Conservation (phyloP, 2,329 filamentous ascomycete species). For the Aspergillus ochraceoroseus region DNA sequence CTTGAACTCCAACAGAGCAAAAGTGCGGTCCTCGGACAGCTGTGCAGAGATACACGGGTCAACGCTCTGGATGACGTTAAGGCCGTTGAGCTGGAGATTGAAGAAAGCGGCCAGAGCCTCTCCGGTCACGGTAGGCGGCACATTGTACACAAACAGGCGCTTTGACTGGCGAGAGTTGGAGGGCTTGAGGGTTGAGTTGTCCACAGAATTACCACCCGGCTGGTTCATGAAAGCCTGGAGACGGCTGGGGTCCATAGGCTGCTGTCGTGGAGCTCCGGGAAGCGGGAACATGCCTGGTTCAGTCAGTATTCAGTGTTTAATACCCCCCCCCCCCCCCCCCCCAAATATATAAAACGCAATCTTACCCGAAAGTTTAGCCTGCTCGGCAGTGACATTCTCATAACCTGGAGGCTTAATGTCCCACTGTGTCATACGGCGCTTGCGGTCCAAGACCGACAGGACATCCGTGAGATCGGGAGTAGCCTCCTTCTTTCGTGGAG, state of each 20-base stretch:
- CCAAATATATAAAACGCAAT: background rate
- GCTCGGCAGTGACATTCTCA: conserved; percentile 95
- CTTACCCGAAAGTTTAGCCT: conserved; percentile 82
- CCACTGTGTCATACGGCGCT: conserved; percentile 94
- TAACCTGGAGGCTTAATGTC: conserved; percentile 98
- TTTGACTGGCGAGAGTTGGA: conserved; percentile 92
- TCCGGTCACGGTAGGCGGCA: conserved; percentile 68
- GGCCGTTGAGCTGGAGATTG: conserved; percentile 92
- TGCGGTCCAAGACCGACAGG: conserved; percentile 74
- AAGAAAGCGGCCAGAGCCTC: conserved; percentile 79
- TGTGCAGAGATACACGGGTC: conserved; percentile 84
- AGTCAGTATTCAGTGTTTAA: conserved; percentile 4
- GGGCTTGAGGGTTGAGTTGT: conserved; percentile 78
- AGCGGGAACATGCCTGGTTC: conserved; percentile 84
- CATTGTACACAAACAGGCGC: conserved; percentile 80
- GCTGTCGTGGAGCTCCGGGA: conserved; percentile 87
- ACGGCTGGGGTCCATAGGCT: conserved; percentile 90
- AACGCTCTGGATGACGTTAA: conserved; percentile 78
- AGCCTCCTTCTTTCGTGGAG: conserved; percentile 85
- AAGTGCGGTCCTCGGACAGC: conserved; percentile 70
- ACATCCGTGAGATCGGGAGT: conserved; percentile 91
- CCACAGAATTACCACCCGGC: conserved; percentile 63
- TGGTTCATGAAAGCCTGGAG: conserved; percentile 95
- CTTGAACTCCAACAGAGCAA: conserved; percentile 89
- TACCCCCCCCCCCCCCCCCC: too few relatives aligned